A percentile compares a stretch with the other conserved stretches of the same genome.
Evolutionary conservation across 1,284 basidiomycete genomes (phyloP).

Genomic region (Ustilago sp.): DNA sequence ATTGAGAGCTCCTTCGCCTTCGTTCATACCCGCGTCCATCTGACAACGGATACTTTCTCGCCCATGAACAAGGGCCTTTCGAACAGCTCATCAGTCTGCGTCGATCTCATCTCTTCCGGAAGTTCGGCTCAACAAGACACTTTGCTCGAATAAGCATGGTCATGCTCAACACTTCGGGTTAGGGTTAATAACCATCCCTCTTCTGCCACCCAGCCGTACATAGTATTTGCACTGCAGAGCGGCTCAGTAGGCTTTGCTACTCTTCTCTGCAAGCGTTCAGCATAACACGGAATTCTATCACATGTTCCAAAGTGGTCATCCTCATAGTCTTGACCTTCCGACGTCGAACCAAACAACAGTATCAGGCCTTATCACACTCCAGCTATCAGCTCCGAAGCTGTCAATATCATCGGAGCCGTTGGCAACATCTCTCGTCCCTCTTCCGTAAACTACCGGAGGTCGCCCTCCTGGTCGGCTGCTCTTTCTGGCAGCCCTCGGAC

Average conservation of each 20-base stretch:
- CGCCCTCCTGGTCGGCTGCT: constrained; percentile 37
- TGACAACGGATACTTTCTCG: background rate
- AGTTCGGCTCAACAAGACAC: no score
- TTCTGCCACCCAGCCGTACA: no score
- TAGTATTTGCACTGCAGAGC: no score
- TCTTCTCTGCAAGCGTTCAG: background rate
- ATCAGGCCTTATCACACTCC: background rate
- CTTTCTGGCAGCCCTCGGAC: constrained; percentile 20
- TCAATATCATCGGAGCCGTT: constrained; percentile 14
- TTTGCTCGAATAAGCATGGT: no score
- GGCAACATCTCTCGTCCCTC: constrained; percentile 34
- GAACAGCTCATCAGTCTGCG: no score
- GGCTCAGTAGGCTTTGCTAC: background rate
- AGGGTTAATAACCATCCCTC: no score
- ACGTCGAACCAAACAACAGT: background rate
- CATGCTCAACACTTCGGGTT: no score
- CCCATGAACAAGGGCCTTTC: no score
- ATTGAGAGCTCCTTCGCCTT: background rate
- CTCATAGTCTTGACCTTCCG: background rate
- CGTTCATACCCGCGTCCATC: background rate
- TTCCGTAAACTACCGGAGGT: constrained; percentile 36
- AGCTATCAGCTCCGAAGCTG: constrained; percentile 32
- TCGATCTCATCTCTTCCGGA: no score
- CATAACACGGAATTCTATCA: background rate
- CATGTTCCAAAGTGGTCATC: background rate